Base-by-base conservation (phyloP, 1,284 basidiomycete species). In the Flammula alnicola region DNA sequence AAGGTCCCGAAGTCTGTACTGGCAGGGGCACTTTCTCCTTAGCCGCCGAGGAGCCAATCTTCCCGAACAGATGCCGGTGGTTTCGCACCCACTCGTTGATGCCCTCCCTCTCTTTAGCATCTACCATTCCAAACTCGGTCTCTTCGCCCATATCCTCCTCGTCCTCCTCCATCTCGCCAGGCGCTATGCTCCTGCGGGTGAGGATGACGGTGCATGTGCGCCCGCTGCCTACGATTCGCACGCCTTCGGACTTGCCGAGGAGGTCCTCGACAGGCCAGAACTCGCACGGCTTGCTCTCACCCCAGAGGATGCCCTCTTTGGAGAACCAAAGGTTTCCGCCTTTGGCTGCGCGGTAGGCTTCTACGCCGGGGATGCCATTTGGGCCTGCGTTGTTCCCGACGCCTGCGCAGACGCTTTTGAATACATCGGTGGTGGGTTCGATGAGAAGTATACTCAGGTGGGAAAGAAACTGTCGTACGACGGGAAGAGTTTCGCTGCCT, bases 301-400 rank as follows among this genome's bases (percentile, higher is more conserved):
- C 86, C 80, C 84, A 87, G 5, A 91, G 72, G 6, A 91, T 75
- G 10, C 88, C 88, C 23, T 73, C 68, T 25, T 74, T 66, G 42
- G 86, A 71, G 71, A 90, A 90, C 84, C 86, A 89, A 25, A 91
- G 68, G 36, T 76, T 85, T 1, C 86, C 87, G 2, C 76, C 64
- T 61, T 88, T 89, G 1, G 87, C 87, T 20, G 77, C 78, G 26
- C 82, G 79, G 63, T 87, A 84, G 3, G 85, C 86, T 50, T 84
- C 80, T n/a, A 88, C 69, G 1, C 84, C 85, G 1, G 83, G 80
- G 1, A 79, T 71, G 8, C 78, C 75, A 6, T 70, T 61, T 6
- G 68, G 56, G 12, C 71, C 62, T 5, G 68, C 61, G 25, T 68
- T 74, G 37, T 65, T 60, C 11, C 69, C 63, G 11, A 64, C 62